phyloP scores from a whole-genome alignment of 306 rosid genomes.

The Cucumis cinereus region DNA sequence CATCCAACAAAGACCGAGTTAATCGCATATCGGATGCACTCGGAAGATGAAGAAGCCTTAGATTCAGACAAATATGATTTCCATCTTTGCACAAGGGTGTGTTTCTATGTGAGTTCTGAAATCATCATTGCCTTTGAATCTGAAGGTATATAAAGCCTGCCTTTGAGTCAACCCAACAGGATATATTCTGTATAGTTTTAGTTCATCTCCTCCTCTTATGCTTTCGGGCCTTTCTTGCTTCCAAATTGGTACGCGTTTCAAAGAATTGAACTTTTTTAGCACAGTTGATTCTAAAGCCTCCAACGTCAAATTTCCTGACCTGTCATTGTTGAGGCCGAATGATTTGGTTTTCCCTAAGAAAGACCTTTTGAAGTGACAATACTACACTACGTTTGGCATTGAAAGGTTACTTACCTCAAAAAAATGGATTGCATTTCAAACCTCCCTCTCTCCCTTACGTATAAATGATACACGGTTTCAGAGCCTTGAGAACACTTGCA shows the following conservation, averaged over 20 bases:
- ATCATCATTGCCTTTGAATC: constrained; percentile 38
- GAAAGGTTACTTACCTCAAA: constrained; percentile 44
- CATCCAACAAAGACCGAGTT: not conserved
- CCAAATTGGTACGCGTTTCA: constrained; percentile 74
- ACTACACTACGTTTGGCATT: not conserved
- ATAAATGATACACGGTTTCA: constrained; percentile 58
- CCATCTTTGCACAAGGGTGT: constrained; percentile 81
- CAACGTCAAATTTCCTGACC: constrained; percentile 62
- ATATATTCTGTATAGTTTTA: constrained; percentile 57
- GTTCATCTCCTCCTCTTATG: constrained; percentile 54
- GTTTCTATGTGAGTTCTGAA: constrained; percentile 49
- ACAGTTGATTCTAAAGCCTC: constrained; percentile 50
- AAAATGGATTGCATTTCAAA: constrained; percentile 76
- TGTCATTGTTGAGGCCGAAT: constrained; percentile 15
- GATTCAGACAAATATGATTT: constrained; percentile 60
- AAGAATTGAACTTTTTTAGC: constrained; percentile 44
- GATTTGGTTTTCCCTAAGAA: constrained; percentile 9
- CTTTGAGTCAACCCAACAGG: constrained; percentile 86
- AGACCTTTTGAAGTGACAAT: not conserved
- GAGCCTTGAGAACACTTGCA: constrained; percentile 80
- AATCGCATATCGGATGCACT: constrained; percentile 2
- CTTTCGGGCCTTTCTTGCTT: constrained; percentile 71
- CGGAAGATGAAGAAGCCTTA: not conserved
- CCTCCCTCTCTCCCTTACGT: constrained; percentile 86
- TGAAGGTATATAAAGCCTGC: constrained; percentile 69